A percentile compares a stretch with the other conserved stretches of the same genome.
Conservation (phyloP, 1,284 basidiomycete genomes). For the Moesziomyces globuligerus region DNA sequence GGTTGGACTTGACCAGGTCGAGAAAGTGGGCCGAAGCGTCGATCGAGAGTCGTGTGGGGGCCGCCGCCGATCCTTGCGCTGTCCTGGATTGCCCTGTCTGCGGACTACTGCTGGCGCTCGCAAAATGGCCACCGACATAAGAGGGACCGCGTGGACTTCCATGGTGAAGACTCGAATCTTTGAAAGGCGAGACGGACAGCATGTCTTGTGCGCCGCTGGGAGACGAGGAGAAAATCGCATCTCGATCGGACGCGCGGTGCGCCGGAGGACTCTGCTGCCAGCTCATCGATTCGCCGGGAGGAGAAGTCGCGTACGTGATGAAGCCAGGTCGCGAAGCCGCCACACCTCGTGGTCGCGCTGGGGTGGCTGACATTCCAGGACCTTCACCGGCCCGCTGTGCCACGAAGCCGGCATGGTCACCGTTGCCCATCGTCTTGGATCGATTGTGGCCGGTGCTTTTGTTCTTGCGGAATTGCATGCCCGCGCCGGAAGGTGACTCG, state of each 20-base stretch:
- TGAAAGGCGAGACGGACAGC: slow-evolving; percentile 44
- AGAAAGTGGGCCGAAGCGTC: slow-evolving; percentile 58
- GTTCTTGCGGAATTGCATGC: slow-evolving; percentile 40
- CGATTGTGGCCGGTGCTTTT: slow-evolving; percentile 39
- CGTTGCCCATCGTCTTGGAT: slow-evolving; percentile 23
- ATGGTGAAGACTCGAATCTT: slow-evolving; percentile 35
- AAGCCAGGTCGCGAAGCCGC: slow-evolving; percentile 30
- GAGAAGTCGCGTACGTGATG: slow-evolving; percentile 34
- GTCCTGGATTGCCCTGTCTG: slow-evolving; percentile 15
- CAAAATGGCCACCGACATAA: slow-evolving; percentile 10
- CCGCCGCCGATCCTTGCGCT: slow-evolving; percentile 13
- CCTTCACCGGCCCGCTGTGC: slow-evolving; percentile 18
- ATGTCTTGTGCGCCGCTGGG: slow-evolving; percentile 29
- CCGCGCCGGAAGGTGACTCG: slow-evolving; percentile 18
- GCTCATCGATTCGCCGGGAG: slow-evolving; percentile 16
- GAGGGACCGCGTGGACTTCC: slow-evolving; percentile 21
- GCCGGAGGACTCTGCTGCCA: slow-evolving; percentile 35
- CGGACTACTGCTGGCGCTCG: slow-evolving; percentile 37
- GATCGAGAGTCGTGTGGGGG: slow-evolving; percentile 32
- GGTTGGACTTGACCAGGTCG: slow-evolving; percentile 60
- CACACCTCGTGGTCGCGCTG: slow-evolving; percentile 18
- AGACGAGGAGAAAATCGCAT: slow-evolving; percentile 24
- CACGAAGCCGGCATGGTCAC: slow-evolving; percentile 17
- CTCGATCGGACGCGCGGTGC: slow-evolving; percentile 11
- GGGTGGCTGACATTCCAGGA: slow-evolving; percentile 25